Base-by-base conservation (phyloP, 768 basidiomycete species). In the Mycena metata region DNA sequence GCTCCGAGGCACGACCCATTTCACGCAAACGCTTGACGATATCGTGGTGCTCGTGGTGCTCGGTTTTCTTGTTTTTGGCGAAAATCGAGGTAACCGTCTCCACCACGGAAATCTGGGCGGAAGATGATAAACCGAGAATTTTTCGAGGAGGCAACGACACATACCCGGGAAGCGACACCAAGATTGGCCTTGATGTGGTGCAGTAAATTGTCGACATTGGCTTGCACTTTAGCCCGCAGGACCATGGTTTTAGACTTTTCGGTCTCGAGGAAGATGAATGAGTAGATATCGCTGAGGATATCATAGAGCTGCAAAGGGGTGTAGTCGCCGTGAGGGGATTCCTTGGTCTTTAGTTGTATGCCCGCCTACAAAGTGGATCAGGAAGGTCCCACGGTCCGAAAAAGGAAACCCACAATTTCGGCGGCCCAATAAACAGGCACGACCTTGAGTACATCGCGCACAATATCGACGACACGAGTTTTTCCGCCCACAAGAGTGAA, bases 221-320 rank as follows among this genome's bases (percentile, higher is more conserved):
- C 79, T 61, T 84, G 83, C 8, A 87, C 87, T 64, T 83, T 86
- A 50, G 82, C 78, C 70, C 86, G 83, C 24, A 89, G 74, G 23
- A 85, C 82, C 85, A 90, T 86, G 33, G 88, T 78, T 71, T 88
- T 87, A 1, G 86, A 82, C 2, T 86, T 74, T 58, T 92, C 91
- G 23, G 88, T 81, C 58, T 94, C 88, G 39, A 94, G 84, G 88
- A 95, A 95, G 66, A 95, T 80, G 76, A 86, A 94, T 89, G 87
- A 79, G 77, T 94, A 95, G 58, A 95, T 90, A 23, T 92, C 89
- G 26, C 86, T 83, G 10, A 94, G 84, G 43, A 90, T 89, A 19
- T 83, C 78, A 69, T 86, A 92, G 49, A 95, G 79, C 73, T 92
- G 86, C 47, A 79, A 71, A 36, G 90, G 83, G 2, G 90, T 90